Percentiles rank a stretch among this genome's conserved stretches.
phyloP scores from a whole-genome alignment of 2,329 filamentous ascomycete species.

The Penicillium expansum region DNA sequence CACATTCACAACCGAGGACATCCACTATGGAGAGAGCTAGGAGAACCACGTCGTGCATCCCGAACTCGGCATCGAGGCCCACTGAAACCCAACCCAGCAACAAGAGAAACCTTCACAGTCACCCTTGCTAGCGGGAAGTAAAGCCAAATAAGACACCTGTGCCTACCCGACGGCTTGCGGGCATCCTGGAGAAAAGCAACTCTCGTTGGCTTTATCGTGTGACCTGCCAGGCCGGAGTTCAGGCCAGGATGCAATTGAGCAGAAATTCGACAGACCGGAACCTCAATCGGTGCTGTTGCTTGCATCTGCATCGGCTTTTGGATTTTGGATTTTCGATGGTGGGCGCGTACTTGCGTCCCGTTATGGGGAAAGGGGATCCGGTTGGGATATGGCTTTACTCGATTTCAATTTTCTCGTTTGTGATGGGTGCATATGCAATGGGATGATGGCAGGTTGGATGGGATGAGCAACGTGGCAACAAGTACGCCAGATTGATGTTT shows the following conservation, averaged over 20 bases:
- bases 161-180: background rate
- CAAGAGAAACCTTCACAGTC: background rate
- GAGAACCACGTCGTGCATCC: background rate
- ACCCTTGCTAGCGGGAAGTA: background rate
- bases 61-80: slow-evolving; percentile 2
- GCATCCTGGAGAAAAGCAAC: background rate
- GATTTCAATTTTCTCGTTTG: background rate
- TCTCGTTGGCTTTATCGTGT: slow-evolving; percentile 4
- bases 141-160: slow-evolving; percentile 2
- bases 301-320: background rate
- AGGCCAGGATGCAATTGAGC: slow-evolving; percentile 3
- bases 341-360: background rate
- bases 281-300: background rate
- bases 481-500: background rate
- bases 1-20: background rate
- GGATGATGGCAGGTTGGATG: background rate
- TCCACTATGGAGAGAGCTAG: background rate
- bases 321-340: background rate
- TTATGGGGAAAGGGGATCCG: background rate
- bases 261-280: background rate
- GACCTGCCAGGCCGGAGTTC: background rate
- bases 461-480: background rate
- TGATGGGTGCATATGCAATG: background rate
- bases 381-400: background rate
- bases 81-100: background rate